Percentiles rank a stretch among this genome's conserved stretches.
phyloP scores from a whole-genome alignment of 2,329 filamentous ascomycete species.

The Cordyceps cateniannulata region DNA sequence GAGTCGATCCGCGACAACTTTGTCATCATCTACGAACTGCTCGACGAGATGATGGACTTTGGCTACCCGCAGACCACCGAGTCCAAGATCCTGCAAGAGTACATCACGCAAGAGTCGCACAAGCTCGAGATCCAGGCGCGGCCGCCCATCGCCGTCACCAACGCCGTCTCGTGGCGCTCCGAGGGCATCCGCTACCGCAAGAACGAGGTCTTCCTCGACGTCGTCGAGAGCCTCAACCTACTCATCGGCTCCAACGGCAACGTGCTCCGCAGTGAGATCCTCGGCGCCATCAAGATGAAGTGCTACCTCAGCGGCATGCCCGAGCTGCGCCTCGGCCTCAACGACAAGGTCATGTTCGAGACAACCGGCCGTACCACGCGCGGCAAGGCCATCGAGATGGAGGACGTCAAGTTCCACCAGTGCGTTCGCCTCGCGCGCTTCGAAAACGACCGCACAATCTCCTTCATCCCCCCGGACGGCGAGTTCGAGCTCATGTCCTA shows the following conservation, averaged over 20 bases:
- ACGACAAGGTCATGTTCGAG: constrained; percentile 99
- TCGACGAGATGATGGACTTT: constrained; percentile 99
- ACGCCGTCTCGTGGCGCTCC: constrained; percentile 95
- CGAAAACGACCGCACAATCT: constrained; percentile 97
- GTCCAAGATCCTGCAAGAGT: constrained; percentile 96
- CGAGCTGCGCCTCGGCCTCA: constrained; percentile 84
- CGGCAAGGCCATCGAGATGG: constrained; percentile 98
- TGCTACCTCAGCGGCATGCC: constrained; percentile 99
- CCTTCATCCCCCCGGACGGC: constrained; percentile 95
- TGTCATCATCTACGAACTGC: constrained; percentile 95
- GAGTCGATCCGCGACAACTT: constrained; percentile 99
- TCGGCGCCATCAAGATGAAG: constrained; percentile 99
- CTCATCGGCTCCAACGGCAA: constrained; percentile 92
- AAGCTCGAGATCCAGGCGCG: constrained; percentile 95
- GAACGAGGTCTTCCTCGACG: constrained; percentile 98
- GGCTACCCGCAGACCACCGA: constrained; percentile 98
- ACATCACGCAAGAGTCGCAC: constrained; percentile 98
- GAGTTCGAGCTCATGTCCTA: constrained; percentile 99
- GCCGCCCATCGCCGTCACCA: constrained; percentile 95
- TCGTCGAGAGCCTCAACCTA: constrained; percentile 93
- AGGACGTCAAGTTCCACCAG: constrained; percentile 99
- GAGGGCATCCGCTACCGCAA: constrained; percentile 98
- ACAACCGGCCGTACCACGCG: constrained; percentile 89
- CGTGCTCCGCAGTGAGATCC: constrained; percentile 89
- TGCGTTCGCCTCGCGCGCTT: constrained; percentile 93